A percentile compares a stretch with the other conserved stretches of the same genome.
Conservation (phyloP, 1,139 yeast genomes). For the Kluyveromyces sp. region DNA sequence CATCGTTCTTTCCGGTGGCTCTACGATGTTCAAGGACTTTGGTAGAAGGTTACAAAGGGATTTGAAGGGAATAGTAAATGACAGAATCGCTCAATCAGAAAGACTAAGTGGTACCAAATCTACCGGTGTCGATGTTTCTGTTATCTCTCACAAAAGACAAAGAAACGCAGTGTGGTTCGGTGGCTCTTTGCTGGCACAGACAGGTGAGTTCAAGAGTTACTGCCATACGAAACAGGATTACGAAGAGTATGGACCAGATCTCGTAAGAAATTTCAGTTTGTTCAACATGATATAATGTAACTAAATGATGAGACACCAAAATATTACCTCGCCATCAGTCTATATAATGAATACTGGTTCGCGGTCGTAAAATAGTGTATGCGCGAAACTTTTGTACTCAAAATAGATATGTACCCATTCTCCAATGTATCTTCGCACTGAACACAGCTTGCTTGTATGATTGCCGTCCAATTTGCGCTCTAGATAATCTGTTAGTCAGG, state of each 20-base stretch:
- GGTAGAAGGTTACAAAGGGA: slow-evolving; percentile 97
- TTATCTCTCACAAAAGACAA: slow-evolving; percentile 94
- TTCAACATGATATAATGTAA: slow-evolving; percentile 70
- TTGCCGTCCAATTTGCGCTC: neutral
- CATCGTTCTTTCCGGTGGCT: slow-evolving; percentile 93
- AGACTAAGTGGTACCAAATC: slow-evolving; percentile 73
- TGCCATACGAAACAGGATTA: slow-evolving; percentile 96
- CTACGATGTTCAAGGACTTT: slow-evolving; percentile 97
- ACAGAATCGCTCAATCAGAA: slow-evolving; percentile 80
- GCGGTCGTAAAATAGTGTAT: no score
- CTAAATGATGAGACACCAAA: neutral
- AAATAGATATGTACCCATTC: no score
- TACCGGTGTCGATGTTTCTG: slow-evolving; percentile 95
- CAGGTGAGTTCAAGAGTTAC: slow-evolving; percentile 91
- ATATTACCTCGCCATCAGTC: neutral
- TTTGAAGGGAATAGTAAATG: slow-evolving; percentile 77
- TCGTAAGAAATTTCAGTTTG: slow-evolving; percentile 91
- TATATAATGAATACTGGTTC: neutral
- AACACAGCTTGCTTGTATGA: neutral
- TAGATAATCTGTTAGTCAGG: neutral
- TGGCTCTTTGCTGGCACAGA: slow-evolving; percentile 93
- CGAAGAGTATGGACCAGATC: slow-evolving; percentile 96
- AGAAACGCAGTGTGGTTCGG: slow-evolving; percentile 99
- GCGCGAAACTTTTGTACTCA: no score
- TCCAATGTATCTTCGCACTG: neutral